These are phyloP conservation scores for Fusarium sp. DNA, from an alignment of 2,329 filamentous ascomycete genomes.

Conservation along the genomic window DNA sequence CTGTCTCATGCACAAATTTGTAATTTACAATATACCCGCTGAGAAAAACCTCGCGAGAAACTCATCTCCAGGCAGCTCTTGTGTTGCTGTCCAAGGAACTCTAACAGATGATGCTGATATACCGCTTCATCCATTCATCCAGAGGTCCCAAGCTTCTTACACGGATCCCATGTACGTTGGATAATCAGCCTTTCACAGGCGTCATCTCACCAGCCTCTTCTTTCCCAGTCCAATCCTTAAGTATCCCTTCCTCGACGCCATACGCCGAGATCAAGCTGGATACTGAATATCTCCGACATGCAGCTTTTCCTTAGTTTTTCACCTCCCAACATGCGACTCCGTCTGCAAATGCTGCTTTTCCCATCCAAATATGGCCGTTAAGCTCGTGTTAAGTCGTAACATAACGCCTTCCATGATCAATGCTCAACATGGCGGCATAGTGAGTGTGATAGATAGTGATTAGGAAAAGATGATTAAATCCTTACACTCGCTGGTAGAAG, in stretches of 20 bases:
- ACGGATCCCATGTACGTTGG: slow-evolving; percentile 18
- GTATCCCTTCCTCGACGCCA: slow-evolving; percentile 42
- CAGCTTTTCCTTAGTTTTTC: slow-evolving; percentile 32
- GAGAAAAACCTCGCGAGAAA: slow-evolving; percentile 14
- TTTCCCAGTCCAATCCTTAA: slow-evolving; percentile 17
- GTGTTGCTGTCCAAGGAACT: slow-evolving; percentile 14
- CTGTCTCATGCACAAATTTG: slow-evolving; percentile 38
- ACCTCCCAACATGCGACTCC: slow-evolving; percentile 37
- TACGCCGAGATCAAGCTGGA: slow-evolving; percentile 42
- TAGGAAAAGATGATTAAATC: background rate
- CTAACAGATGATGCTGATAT: slow-evolving; percentile 6
- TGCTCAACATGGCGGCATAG: slow-evolving; percentile 23
- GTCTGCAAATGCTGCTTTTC: slow-evolving; percentile 38
- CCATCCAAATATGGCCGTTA: slow-evolving; percentile 42
- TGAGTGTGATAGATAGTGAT: slow-evolving; percentile 26
- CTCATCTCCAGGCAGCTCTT: slow-evolving; percentile 21
- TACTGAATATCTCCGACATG: slow-evolving; percentile 34
- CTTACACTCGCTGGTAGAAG: slow-evolving; percentile 84
- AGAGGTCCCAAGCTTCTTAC: slow-evolving; percentile 24
- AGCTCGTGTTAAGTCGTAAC: slow-evolving; percentile 38
- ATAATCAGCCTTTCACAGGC: slow-evolving; percentile 29
- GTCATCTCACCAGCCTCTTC: slow-evolving; percentile 21
- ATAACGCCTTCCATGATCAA: slow-evolving; percentile 29
- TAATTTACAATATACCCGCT: slow-evolving; percentile 39
- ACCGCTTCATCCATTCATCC: slow-evolving; percentile 10